Evolutionary conservation across 176 grass and related monocot species (phyloP).

Genomic region (Eleusine coracana): DNA sequence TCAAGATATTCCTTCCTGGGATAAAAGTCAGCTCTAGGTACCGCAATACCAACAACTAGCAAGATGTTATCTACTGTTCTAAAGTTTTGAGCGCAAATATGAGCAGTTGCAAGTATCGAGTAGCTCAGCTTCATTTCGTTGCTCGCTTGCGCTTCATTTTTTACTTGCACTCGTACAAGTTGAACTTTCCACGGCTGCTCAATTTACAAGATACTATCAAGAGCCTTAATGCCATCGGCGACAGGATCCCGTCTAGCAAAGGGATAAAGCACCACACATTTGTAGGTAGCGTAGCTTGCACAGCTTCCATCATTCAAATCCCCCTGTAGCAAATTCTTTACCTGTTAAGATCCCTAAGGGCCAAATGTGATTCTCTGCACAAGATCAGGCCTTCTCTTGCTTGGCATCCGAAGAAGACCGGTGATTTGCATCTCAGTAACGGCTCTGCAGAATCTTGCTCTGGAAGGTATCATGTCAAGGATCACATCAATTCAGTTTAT

Average conservation of each 20-base stretch:
- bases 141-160: not conserved
- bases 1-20: too few relatives aligned
- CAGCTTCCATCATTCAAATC: not conserved
- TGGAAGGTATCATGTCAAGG: conserved; percentile 47
- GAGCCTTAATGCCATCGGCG: not conserved
- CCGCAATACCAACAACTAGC: not conserved
- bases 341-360: conserved; percentile 33
- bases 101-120: not conserved
- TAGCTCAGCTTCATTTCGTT: not conserved
- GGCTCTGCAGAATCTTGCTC: conserved; percentile 91
- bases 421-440: conserved; percentile 82
- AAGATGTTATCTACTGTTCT: not conserved
- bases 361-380: conserved; percentile 90
- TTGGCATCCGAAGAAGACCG: conserved; percentile 74
- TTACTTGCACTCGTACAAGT: not conserved
- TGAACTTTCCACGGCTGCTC: not conserved
- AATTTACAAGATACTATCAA: not conserved
- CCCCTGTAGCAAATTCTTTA: not conserved
- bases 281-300: not conserved
- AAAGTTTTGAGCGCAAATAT: not conserved
- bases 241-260: not conserved
- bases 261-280: not conserved
- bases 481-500: conserved; percentile 8
- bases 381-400: conserved; percentile 88
- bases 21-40: not conserved